These are phyloP conservation scores for Lasiodiplodia sp. DNA, from an alignment of 2,329 filamentous ascomycete species.

Conservation along the genomic window DNA sequence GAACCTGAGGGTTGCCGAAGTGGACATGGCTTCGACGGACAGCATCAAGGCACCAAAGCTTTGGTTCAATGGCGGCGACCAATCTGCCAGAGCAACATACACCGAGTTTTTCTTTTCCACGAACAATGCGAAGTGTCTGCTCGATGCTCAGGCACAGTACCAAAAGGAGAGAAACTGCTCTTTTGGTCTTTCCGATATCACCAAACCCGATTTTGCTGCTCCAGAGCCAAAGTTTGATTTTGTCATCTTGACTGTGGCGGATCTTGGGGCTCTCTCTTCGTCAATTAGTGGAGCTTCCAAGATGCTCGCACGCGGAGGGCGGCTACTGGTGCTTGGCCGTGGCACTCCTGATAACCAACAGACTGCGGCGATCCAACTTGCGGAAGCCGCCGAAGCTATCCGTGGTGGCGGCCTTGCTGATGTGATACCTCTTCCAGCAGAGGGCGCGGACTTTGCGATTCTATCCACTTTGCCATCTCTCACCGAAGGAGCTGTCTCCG, in stretches of 20 bases:
- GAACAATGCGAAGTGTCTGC: too few relatives aligned
- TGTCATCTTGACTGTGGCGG: background rate
- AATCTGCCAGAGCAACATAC: too few relatives aligned
- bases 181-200: too few relatives aligned
- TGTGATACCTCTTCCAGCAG: too few relatives aligned
- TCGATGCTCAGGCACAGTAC: too few relatives aligned
- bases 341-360: background rate
- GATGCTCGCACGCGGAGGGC: background rate
- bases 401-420: too few relatives aligned
- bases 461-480: too few relatives aligned
- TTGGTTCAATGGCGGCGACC: constrained; percentile 4
- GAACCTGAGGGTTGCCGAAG: constrained; percentile 43
- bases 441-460: too few relatives aligned
- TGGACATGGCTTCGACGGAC: constrained; percentile 38
- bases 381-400: too few relatives aligned
- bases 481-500: too few relatives aligned
- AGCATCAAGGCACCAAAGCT: background rate
- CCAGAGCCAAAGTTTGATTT: background rate
- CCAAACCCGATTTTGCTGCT: background rate
- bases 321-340: background rate
- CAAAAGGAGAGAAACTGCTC: background rate
- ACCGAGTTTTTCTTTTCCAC: too few relatives aligned
- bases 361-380: too few relatives aligned
- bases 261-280: background rate
- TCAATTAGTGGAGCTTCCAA: background rate